Evolutionary conservation across 768 basidiomycete genomes (phyloP), one percentile per base, ranked within the genome.

Genomic region (Strobilomyces confusus): DNA sequence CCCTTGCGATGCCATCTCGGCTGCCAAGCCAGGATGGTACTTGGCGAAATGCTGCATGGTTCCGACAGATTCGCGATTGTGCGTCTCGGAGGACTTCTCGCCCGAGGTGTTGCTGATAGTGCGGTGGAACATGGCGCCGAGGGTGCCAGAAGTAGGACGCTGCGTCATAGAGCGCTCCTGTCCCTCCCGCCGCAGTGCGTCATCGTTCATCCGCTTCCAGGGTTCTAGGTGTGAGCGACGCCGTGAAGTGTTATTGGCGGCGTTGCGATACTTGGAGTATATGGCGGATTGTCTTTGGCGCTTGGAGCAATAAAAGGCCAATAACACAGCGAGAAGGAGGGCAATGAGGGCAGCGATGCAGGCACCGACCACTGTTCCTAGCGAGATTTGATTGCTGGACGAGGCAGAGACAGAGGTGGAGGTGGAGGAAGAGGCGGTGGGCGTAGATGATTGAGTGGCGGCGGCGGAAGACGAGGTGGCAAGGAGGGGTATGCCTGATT

Each of bases 51-150:
- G 57, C 38, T 58, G 66, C 65, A 69, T 64, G 4, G 69, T 62
- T 11, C 68, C 64, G 5, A 71, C 44, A 5, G 67, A 67, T 36
- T 69, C 68, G 8, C 66, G 64, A 33, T 57, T 52, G 44, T 72
- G 69, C 33, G 76, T 73, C 5, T 78, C 75, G 2, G 61, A 62
- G 9, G 77, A 76, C 33, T 67, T 70, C 54, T 78, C 79, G 9
- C 70, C 76, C 15, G 84, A 83, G 40, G 76, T 72, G 36, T 79
- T 69, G 63, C 82, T 84, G 5, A 77, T 77, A 0, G 75, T 65
- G 36, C 80, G 75, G 61, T 83, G 81, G 73, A 87, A 84, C 82
- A 85, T 82, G 34, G 77, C 59, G 2, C 67, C 82, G 51, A 84
- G 77, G 60, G 82, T 75, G 2, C 73, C 75, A 8, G 70, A 61